Evolutionary conservation across 1,139 yeast species (phyloP), one percentile per base, ranked within the genome.

Genomic region (Hemisphaericaspora xylanilytica): DNA sequence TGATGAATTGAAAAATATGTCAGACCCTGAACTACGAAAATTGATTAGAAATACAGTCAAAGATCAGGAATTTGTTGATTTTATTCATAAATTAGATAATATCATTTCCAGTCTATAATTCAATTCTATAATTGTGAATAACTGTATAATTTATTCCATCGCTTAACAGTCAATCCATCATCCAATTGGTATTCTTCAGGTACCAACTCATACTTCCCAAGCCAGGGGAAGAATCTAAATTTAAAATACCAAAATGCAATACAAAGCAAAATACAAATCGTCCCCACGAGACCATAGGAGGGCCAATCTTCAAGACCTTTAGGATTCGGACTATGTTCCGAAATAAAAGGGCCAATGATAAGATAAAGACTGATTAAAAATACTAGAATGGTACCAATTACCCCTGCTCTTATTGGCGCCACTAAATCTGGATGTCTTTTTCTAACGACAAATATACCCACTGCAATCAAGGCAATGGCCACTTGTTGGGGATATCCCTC

Each of bases 401-500:
- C 42, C 4, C 74, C 64, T 1, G 82, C 73, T 38, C 72, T 63
- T 3, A 79, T 75, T 2, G 80, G 75, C 0, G 85, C 74, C 16
- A 46, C 56, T 11, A 70, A 55, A 10, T 64, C 67, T 1, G 78
- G 80, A 43, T 73, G 68, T 36, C 73, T 59, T 34, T 48, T 61
- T 38, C 84, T 62, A 24, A 76, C 57, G 9, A 78, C 63, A 40
- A 78, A 73, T 1, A 80, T 50, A 0, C 85, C 86, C 17, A 75
- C 39, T 0, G 81, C 78, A 4, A 71, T 66, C 8, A 77, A 60
- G 0, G 70, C 61, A 18, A 76, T 58, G 42, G 78, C 75, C 4
- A 79, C 47, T 47, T 76, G 80, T 28, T 62, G 66, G 14, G 92
- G 90, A 52, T 84, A 85, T 2, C 90, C 83, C 53, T 84, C 86